Percentiles rank a stretch among this genome's conserved stretches.
These are phyloP conservation scores for Thoreauomyces humboldtii DNA, from an alignment of 192 early-diverging fungal species.

Conservation along the genomic window DNA sequence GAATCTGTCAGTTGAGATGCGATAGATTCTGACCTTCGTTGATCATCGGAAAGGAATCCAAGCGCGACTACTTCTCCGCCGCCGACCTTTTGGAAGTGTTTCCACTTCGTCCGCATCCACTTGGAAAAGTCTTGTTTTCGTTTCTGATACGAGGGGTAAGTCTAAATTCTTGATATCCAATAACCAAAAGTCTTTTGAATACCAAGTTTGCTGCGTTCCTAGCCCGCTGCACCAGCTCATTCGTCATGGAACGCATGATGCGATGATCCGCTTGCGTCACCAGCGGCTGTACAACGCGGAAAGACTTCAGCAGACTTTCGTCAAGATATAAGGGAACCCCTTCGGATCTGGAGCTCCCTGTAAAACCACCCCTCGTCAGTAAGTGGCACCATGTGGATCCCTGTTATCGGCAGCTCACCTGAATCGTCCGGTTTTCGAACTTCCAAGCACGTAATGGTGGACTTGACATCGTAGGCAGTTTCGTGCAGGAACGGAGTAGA, in stretches of 20 bases:
- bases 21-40: conserved; percentile 30
- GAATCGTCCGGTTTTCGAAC: not conserved
- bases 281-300: conserved; percentile 38
- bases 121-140: conserved; percentile 53
- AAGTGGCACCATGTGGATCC: not conserved
- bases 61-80: conserved; percentile 36
- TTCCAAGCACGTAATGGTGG: conserved; percentile 30
- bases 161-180: too few species aligned
- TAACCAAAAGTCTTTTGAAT: too few species aligned
- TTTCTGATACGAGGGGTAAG: too few species aligned
- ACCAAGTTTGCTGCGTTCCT: conserved; percentile 29
- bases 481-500: conserved; percentile 55
- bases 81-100: conserved; percentile 44
- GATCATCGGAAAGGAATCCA: conserved; percentile 46
- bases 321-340: conserved; percentile 36
- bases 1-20: not conserved
- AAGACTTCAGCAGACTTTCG: conserved; percentile 17
- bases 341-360: conserved; percentile 9
- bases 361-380: not conserved
- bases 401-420: too few species aligned
- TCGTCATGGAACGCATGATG: conserved; percentile 53
- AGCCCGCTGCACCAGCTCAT: conserved; percentile 47
- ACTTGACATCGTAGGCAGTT: conserved; percentile 39
- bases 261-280: conserved; percentile 45
- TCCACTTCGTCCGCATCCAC: conserved; percentile 52